Evolutionary conservation across 805 yeast genomes (phyloP).

Genomic region (Monosporozyma aerobia): DNA sequence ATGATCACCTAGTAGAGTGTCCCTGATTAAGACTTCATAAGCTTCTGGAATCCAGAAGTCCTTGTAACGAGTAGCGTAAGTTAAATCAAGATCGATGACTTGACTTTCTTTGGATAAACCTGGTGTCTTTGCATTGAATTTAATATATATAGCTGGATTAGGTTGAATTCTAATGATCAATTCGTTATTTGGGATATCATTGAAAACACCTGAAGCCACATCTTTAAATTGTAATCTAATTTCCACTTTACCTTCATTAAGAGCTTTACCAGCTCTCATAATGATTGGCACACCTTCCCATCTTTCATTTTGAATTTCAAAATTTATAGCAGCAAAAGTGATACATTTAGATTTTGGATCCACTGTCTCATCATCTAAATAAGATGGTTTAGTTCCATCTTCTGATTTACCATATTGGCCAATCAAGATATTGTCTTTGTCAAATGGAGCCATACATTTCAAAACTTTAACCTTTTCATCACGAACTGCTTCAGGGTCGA

Average conservation of each 20-base stretch:
- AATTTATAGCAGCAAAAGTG: conserved; percentile 79
- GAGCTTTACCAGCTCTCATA: conserved; percentile 95
- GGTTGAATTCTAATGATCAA: conserved; percentile 93
- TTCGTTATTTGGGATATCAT: conserved; percentile 80
- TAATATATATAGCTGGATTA: conserved; percentile 84
- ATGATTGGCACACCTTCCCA: conserved; percentile 98
- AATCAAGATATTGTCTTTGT: conserved; percentile 54
- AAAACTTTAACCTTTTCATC: conserved; percentile 93
- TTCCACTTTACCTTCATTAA: conserved; percentile 90
- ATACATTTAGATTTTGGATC: conserved; percentile 73
- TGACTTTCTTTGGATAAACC: conserved; percentile 79
- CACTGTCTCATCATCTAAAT: conserved; percentile 88
- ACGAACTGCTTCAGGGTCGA: conserved; percentile 85
- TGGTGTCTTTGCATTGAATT: conserved; percentile 88
- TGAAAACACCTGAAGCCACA: conserved; percentile 74
- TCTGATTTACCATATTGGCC: conserved; percentile 83
- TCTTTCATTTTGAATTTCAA: conserved; percentile 80
- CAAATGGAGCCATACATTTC: conserved; percentile 66
- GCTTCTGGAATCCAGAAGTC: conserved; percentile 97
- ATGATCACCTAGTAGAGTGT: conserved; percentile 84
- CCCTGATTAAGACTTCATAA: conserved; percentile 89
- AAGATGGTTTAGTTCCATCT: conserved; percentile 86
- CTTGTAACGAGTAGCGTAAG: conserved; percentile 71
- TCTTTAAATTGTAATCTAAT: conserved; percentile 86
- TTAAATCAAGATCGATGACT: conserved; percentile 82